These are phyloP conservation scores for Knoxia roxburghii DNA, from an alignment of 257 asterid genomes.

Conservation along the genomic window DNA sequence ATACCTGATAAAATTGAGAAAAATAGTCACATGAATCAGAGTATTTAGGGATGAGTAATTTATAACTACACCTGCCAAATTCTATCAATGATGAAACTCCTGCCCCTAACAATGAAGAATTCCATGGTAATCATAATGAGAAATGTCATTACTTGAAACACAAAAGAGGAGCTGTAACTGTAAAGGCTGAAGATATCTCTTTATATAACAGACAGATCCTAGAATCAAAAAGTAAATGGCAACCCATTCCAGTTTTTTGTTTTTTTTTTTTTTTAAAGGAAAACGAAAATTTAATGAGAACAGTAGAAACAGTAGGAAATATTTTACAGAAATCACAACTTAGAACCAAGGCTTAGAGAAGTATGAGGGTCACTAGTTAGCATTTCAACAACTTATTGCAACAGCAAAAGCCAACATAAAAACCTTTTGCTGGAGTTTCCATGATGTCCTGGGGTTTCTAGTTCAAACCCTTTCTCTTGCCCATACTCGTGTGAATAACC, in stretches of 20 bases:
- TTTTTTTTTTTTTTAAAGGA: neutral
- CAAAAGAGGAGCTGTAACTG: neutral
- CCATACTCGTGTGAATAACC: conserved; percentile 55
- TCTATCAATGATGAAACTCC: neutral
- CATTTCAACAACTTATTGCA: neutral
- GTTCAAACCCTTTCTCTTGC: conserved; percentile 33
- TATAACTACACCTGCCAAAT: neutral
- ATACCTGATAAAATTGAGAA: conserved; percentile 29
- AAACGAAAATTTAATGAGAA: neutral
- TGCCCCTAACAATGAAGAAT: neutral
- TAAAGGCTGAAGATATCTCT: neutral
- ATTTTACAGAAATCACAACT: neutral
- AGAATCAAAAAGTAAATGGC: neutral
- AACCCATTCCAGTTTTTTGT: neutral
- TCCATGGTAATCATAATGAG: neutral
- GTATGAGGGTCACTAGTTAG: neutral
- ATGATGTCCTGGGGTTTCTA: conserved; percentile 31
- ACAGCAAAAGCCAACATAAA: neutral
- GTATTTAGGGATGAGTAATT: neutral
- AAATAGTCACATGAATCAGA: conserved; percentile 1
- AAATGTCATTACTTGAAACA: neutral
- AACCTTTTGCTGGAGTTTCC: conserved; percentile 33
- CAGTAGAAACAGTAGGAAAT: neutral
- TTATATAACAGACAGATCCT: neutral
- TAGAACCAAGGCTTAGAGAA: neutral